Evolutionary conservation across 352 stramenopile genomes (phyloP), one percentile per base, ranked within the genome.

Genomic region (Phytophthora palmivora): DNA sequence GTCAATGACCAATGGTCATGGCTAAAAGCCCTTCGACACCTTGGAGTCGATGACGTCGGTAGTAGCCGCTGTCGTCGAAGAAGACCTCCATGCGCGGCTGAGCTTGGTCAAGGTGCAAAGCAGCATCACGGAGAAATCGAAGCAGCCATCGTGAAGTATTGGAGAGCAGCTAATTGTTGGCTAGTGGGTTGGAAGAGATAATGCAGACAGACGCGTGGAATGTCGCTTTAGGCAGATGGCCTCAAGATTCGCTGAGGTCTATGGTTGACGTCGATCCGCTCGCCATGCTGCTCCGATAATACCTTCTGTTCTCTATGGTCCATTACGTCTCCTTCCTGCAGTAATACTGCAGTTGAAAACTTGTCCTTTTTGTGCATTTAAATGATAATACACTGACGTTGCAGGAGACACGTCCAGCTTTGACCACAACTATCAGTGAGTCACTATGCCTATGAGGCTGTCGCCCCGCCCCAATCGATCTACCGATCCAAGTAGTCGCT

Each of bases 361-460:
- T 6, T 33, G 58, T 45, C 48, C 49, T 67, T 67, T 66, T 56
- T 67, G 49, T 63, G 54, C 21, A 6, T 33, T 33, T 7, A 12
- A 52, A 60, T 51, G 52, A 51, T 37, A 22, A 16, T 46, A n/a
- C n/a, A n/a, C n/a, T n/a, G n/a, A n/a, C n/a, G n/a, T n/a, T 45
- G 21, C 48, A 22, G 36, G 24, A 28, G 24, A 28, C 24, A 28
- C 24, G 3, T 28, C 24, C 24, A 28, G 3, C 3, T 6, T 28
- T 28, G 24, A 3, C 24, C 24, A 28, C 24, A 6, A 28, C 3
- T 28, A 28, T 6, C 6, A 28, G 24, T 6, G 6, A 28, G 24
- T 51, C 56, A 64, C 45, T 64, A 64, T 64, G 19, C 24, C 11
- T 26, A 10, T 11, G 22, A 62, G 47, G 45, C 34, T 58, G 45